A percentile compares a stretch with the other conserved stretches of the same genome.
Evolutionary conservation across 2,329 filamentous ascomycete species (phyloP).

Genomic region (Fusarium kyushuense): DNA sequence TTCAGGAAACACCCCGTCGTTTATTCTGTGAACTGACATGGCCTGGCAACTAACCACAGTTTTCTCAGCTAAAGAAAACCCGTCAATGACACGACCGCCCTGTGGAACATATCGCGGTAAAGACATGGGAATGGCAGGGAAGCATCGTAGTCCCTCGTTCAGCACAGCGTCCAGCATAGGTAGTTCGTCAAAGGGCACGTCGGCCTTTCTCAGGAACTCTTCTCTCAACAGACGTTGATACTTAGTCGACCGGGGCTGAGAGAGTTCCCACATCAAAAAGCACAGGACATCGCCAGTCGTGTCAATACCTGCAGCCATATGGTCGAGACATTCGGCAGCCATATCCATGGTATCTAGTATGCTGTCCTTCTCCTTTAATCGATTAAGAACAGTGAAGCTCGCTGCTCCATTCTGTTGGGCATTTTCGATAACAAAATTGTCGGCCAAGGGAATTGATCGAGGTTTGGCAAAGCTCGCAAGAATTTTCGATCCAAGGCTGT

Average conservation of each 20-base stretch:
- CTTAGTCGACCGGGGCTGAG: slow-evolving; percentile 64
- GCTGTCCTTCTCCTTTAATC: slow-evolving; percentile 64
- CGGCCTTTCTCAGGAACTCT: slow-evolving; percentile 62
- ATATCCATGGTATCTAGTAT: slow-evolving; percentile 65
- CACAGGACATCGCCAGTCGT: slow-evolving; percentile 77
- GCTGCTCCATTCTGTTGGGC: slow-evolving; percentile 60
- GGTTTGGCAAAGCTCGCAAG: slow-evolving; percentile 65
- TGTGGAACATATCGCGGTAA: slow-evolving; percentile 70
- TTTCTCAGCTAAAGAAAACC: slow-evolving; percentile 63
- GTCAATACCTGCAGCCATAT: slow-evolving; percentile 79
- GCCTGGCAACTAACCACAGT: slow-evolving; percentile 72
- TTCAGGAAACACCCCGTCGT: slow-evolving; percentile 77
- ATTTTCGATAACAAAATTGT: slow-evolving; percentile 68
- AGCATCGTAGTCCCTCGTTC: slow-evolving; percentile 71
- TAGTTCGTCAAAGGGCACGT: slow-evolving; percentile 61
- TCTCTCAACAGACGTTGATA: slow-evolving; percentile 65
- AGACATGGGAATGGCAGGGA: slow-evolving; percentile 75
- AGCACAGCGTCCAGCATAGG: slow-evolving; percentile 73
- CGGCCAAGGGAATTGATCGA: slow-evolving; percentile 68
- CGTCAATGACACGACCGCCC: slow-evolving; percentile 67
- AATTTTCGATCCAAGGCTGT: slow-evolving; percentile 60
- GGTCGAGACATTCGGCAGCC: slow-evolving; percentile 77
- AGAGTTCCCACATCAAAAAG: slow-evolving; percentile 79
- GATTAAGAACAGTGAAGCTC: slow-evolving; percentile 68
- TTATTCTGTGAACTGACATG: slow-evolving; percentile 69